A percentile compares a stretch with the other conserved stretches of the same genome.
These are phyloP conservation scores for Hypoxylon sp. DNA, from an alignment of 2,329 filamentous ascomycete species.

Conservation along the genomic window DNA sequence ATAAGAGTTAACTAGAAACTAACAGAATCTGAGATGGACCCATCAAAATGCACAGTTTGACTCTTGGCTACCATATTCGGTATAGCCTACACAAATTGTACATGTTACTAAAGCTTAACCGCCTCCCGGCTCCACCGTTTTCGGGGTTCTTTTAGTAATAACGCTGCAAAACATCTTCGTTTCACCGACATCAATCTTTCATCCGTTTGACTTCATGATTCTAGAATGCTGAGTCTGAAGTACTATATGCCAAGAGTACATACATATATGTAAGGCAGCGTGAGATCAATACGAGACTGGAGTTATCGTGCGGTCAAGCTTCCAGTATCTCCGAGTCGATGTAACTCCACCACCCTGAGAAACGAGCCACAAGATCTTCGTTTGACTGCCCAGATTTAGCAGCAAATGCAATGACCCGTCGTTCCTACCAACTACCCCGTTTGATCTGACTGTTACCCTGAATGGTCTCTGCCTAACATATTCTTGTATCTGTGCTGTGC, in stretches of 20 bases:
- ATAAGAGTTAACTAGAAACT: slow-evolving; percentile 11
- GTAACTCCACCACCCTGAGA: background rate
- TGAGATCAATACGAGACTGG: slow-evolving; percentile 3
- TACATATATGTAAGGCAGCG: background rate
- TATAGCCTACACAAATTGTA: slow-evolving; percentile 33
- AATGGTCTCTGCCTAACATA: background rate
- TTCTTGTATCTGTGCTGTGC: background rate
- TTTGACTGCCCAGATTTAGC: background rate
- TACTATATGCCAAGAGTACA: slow-evolving; percentile 1
- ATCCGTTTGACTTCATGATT: slow-evolving; percentile 17
- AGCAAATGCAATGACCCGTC: slow-evolving; percentile 13
- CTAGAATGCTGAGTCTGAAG: background rate
- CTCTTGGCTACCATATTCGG: slow-evolving; percentile 51
- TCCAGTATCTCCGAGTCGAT: slow-evolving; percentile 17
- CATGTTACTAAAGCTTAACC: slow-evolving; percentile 23
- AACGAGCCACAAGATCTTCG: slow-evolving; percentile 5
- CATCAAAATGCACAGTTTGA: slow-evolving; percentile 46
- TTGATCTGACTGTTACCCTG: slow-evolving; percentile 1
- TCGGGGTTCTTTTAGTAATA: slow-evolving; percentile 32
- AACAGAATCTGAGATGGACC: slow-evolving; percentile 16
- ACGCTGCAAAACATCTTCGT: slow-evolving; percentile 29
- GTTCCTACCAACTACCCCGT: slow-evolving; percentile 12
- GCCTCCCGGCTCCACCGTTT: slow-evolving; percentile 22
- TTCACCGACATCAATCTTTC: slow-evolving; percentile 28
- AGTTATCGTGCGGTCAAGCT: slow-evolving; percentile 29